A percentile compares a stretch with the other conserved stretches of the same genome.
phyloP scores from a whole-genome alignment of 2,329 filamentous ascomycete genomes.

The Aphanocladium album region DNA sequence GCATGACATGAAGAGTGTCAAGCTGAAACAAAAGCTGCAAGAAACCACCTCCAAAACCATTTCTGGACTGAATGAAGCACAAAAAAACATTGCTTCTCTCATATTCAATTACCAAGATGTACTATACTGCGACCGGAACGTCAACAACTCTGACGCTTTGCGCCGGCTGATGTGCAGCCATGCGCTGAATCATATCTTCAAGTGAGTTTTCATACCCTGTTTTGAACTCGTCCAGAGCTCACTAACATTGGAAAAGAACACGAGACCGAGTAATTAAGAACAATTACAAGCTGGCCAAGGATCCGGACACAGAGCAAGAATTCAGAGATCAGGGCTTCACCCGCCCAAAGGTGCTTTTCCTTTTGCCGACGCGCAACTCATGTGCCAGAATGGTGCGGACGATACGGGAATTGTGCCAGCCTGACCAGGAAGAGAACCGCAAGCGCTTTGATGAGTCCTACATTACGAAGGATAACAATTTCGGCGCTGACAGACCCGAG shows the following conservation, averaged over 20 bases:
- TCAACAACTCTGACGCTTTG: constrained; percentile 62
- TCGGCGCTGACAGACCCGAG: constrained; percentile 69
- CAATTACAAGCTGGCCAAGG: constrained; percentile 70
- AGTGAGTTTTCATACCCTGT: constrained; percentile 43
- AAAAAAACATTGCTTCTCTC: constrained; percentile 62
- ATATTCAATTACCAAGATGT: constrained; percentile 82
- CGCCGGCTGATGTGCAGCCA: constrained; percentile 75
- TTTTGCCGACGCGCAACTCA: constrained; percentile 83
- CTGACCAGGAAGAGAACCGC: constrained; percentile 91
- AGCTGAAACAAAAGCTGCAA: constrained; percentile 67
- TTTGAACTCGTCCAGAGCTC: background rate
- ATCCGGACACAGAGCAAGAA: constrained; percentile 62
- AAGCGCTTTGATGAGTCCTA: constrained; percentile 88
- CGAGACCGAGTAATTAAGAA: constrained; percentile 90
- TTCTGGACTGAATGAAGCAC: constrained; percentile 53
- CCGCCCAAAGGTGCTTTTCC: constrained; percentile 83
- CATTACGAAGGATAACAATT: constrained; percentile 57
- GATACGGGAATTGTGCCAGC: constrained; percentile 69
- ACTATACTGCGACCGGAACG: constrained; percentile 66
- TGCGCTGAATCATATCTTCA: constrained; percentile 86
- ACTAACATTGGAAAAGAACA: constrained; percentile 47
- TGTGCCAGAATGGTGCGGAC: constrained; percentile 73
- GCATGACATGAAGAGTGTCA: constrained; percentile 40
- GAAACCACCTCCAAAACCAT: constrained; percentile 49
- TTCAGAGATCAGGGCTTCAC: constrained; percentile 93